Evolutionary conservation across 805 yeast species (phyloP).

Genomic region (Metschnikowia similis): DNA sequence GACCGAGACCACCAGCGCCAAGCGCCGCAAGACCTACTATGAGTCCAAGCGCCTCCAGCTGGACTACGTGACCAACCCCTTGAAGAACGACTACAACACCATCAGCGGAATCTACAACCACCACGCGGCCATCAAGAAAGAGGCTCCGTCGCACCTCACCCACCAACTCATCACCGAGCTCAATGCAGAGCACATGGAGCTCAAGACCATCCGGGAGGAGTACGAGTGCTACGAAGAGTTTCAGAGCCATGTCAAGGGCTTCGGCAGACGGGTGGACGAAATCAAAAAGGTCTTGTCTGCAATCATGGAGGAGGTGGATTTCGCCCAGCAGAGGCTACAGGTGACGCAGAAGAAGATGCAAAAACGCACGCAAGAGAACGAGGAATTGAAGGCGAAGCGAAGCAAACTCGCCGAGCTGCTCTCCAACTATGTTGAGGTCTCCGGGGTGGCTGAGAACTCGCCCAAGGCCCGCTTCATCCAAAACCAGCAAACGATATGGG

Average conservation of each 20-base stretch:
- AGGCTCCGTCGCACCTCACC: conserved; percentile 40
- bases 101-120: conserved; percentile 49
- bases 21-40: conserved; percentile 42
- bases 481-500: conserved; percentile 41
- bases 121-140: conserved; percentile 22
- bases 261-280: conserved; percentile 39
- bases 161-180: conserved; percentile 60
- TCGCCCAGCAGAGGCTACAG: conserved; percentile 31
- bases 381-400: conserved; percentile 20
- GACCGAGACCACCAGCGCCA: conserved; percentile 7
- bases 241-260: conserved; percentile 36
- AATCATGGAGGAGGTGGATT: conserved; percentile 45
- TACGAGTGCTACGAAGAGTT: conserved; percentile 22
- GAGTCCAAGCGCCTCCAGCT: conserved; percentile 58
- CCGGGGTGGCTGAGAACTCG: conserved; percentile 21
- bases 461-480: conserved; percentile 23
- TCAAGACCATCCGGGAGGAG: conserved; percentile 45
- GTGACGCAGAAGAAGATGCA: conserved; percentile 29
- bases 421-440: conserved; percentile 19
- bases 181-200: conserved; percentile 42
- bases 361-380: conserved; percentile 31
- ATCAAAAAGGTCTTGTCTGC: conserved; percentile 42
- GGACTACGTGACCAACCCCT: conserved; percentile 67
- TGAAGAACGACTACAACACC: conserved; percentile 45
- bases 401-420: conserved; percentile 27